A percentile compares a stretch with the other conserved stretches of the same genome.
These are phyloP conservation scores for Chrysanthemum seticuspe DNA, from an alignment of 129 eudicot species.

Conservation along the genomic window DNA sequence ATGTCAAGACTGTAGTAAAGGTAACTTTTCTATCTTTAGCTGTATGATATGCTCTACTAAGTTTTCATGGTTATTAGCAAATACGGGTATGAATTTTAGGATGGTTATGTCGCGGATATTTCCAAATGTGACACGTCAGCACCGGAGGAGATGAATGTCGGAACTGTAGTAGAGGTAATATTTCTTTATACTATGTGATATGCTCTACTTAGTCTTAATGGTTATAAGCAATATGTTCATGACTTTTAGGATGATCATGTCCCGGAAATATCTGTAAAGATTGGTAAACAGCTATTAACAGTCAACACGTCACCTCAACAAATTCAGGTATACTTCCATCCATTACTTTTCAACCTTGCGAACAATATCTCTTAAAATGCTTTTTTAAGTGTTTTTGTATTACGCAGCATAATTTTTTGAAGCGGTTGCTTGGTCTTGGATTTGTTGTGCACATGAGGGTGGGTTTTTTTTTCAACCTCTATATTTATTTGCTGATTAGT, in stretches of 20 bases:
- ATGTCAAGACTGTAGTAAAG: conserved; percentile 30
- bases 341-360: background rate
- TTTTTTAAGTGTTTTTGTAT: conserved; percentile 1
- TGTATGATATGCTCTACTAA: background rate
- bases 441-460: conserved; percentile 57
- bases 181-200: background rate
- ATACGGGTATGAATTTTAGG: too few species aligned
- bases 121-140: too few species aligned
- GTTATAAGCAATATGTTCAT: conserved; percentile 6
- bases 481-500: background rate
- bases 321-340: conserved; percentile 41
- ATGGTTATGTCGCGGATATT: too few species aligned
- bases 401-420: conserved; percentile 48
- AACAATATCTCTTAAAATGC: background rate
- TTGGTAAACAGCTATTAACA: conserved; percentile 42
- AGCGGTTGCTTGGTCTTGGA: conserved; percentile 47
- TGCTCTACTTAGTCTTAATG: conserved; percentile 5
- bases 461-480: conserved; percentile 14
- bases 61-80: too few species aligned
- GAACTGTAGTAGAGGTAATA: too few species aligned
- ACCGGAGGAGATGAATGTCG: too few species aligned
- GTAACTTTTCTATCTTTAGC: conserved; percentile 28
- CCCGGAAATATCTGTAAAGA: conserved; percentile 37
- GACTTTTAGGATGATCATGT: conserved; percentile 41
- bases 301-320: conserved; percentile 36